Base-by-base conservation (phyloP, 1,284 basidiomycete genomes). In the Stereum hirsutum region DNA sequence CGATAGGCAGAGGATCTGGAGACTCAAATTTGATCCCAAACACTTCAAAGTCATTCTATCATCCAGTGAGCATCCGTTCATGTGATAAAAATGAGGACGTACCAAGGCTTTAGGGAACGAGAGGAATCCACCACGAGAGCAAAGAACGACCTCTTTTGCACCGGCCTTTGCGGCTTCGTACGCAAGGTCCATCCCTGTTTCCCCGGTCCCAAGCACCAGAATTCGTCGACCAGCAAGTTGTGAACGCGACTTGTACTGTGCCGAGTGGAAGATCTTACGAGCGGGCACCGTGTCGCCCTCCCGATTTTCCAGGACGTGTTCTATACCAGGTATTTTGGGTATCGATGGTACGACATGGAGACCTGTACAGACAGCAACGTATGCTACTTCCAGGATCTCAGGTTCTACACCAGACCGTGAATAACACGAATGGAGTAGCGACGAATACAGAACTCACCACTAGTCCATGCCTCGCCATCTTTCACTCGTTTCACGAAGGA, bases 101-200 rank as follows among this genome's bases (percentile, higher is more conserved):
- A 66, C 67, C 46, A 83, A 57, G 2, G 75, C 74, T 46, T 81
- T 81, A 0, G 79, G 79, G 54, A 81, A 79, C n/a, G 10, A 0
- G 70, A 74, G n/a, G n/a, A n/a, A n/a, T n/a, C 66, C 69, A 10
- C 64, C 62, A 36, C 78, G 60, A 19, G 76, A 70, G 48, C 75
- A 78, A 35, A 83, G 59, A 26, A 74, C 67, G 1, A 75, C 74
- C 52, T 77, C 69, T 45, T 66, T 65, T 3, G 78, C 74, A 6
- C 68, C 66, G 2, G 70, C 70, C 50, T 79, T 74, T 23, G 74
- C 70, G 19, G 65, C 57, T 49, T 69, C 66, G 46, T 70, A 70
- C 28, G 71, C 75, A 30, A 83, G 60, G 53, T 83, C 79, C 75
- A 81, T 78, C 2, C 77, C 78, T 4, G 80, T 83, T 57, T 83